Evolutionary conservation across 2,329 filamentous ascomycete species (phyloP).

Genomic region (Cladophialophora immunda): DNA sequence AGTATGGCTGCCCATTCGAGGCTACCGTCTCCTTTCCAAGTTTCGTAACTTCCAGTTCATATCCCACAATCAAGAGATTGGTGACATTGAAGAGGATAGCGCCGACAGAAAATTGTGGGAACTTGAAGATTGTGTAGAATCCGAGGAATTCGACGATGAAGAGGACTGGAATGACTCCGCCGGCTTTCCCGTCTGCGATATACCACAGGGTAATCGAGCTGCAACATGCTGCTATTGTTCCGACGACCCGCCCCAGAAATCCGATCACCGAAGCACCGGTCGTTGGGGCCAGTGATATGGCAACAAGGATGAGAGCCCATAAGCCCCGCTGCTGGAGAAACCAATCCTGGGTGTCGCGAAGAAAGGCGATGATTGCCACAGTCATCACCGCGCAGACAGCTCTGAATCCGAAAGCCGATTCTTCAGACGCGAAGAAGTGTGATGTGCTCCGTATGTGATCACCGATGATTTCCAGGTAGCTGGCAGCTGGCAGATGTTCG

Average conservation of each 20-base stretch:
- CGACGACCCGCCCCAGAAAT: slow-evolving; percentile 23
- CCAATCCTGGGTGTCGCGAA: slow-evolving; percentile 10
- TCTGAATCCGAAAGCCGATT: slow-evolving; percentile 56
- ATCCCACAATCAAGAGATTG: slow-evolving; percentile 71
- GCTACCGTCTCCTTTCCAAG: slow-evolving; percentile 16
- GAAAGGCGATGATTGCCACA: slow-evolving; percentile 23
- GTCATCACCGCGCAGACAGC: slow-evolving; percentile 23
- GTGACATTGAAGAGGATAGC: slow-evolving; percentile 68
- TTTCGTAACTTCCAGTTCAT: slow-evolving; percentile 57
- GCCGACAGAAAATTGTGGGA: slow-evolving; percentile 67
- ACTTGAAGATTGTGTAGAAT: slow-evolving; percentile 9
- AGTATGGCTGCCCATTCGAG: slow-evolving; percentile 3
- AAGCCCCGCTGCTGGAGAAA: slow-evolving; percentile 23
- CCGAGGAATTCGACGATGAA: slow-evolving; percentile 17
- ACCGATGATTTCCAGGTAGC: slow-evolving; percentile 67
- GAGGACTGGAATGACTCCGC: slow-evolving; percentile 20
- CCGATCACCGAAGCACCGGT: slow-evolving; percentile 13
- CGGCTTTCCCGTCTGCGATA: slow-evolving; percentile 23
- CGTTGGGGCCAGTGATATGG: slow-evolving; percentile 19
- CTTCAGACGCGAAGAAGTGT: slow-evolving; percentile 67
- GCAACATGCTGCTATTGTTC: not conserved
- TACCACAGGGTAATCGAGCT: slow-evolving; percentile 20
- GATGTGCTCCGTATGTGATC: slow-evolving; percentile 67
- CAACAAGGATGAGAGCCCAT: slow-evolving; percentile 19
- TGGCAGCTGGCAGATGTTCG: slow-evolving; percentile 73